These are phyloP conservation scores for Jackrogersella multiformis DNA, from an alignment of 495 filamentous ascomycete species.

Conservation along the genomic window DNA sequence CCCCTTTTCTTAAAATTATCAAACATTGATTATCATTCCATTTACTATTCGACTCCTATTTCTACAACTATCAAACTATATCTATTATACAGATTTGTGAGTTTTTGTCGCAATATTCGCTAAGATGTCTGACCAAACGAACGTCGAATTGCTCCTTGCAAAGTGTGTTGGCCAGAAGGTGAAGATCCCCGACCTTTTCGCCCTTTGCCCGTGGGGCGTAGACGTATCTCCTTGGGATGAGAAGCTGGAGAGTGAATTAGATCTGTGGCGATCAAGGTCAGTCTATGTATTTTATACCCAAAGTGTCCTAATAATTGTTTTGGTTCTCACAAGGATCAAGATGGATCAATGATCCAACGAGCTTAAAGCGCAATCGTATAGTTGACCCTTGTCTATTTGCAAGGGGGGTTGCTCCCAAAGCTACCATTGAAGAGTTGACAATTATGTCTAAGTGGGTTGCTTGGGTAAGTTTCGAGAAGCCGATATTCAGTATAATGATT, in stretches of 20 bases:
- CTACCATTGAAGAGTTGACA: conserved; percentile 1
- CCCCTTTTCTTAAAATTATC: too few relatives aligned
- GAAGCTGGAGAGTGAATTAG: conserved; percentile 9
- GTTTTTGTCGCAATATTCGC: too few relatives aligned
- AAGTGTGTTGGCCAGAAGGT: conserved; percentile 22
- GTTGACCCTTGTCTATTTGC: conserved; percentile 22
- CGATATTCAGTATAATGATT: not conserved
- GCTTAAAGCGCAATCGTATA: conserved; percentile 20
- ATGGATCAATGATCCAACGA: conserved; percentile 14
- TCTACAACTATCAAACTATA: too few relatives aligned
- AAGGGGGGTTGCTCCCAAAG: not conserved
- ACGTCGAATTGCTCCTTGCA: conserved; percentile 17
- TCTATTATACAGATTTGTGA: too few relatives aligned
- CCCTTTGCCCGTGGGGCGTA: conserved; percentile 10
- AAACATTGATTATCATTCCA: too few relatives aligned
- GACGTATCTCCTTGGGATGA: conserved; percentile 3
- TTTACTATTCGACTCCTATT: too few relatives aligned
- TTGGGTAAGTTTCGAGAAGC: conserved; percentile 9
- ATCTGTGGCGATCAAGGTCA: conserved; percentile 21
- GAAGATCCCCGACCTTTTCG: conserved; percentile 20
- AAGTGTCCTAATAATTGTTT: not conserved
- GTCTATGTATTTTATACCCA: too few relatives aligned
- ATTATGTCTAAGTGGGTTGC: conserved; percentile 12
- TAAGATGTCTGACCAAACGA: not conserved
- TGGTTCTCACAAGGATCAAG: conserved; percentile 4